Evolutionary conservation across 2,329 filamentous ascomycete genomes (phyloP), one percentile per base, ranked within the genome.

Genomic region (Fusarium floridanum): DNA sequence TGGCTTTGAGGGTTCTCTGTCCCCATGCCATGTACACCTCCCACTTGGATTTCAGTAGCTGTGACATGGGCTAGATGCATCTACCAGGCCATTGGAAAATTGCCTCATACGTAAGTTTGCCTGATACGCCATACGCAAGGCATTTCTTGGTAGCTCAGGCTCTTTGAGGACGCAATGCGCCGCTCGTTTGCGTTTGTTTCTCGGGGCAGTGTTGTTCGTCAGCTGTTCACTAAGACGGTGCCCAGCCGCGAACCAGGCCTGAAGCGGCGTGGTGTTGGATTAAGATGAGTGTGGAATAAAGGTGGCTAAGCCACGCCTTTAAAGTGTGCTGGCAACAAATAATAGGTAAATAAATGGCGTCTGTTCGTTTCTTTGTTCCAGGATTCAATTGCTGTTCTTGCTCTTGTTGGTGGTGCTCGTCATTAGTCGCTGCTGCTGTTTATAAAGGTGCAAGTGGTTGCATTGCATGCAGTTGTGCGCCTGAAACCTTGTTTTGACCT

Each of bases 291-390:
- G 27, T 34, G 36, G 39, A 53, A 68, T 55, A 55, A 59, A 43
- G 57, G 56, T 32, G 61, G 74, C 74, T 73, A 39, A 76, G 74
- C 71, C 74, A 67, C 74, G 56, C 50, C 41, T 63, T 59, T 55
- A 37, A 60, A 70, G 45, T 57, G 37, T 66, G 62, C 41, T 41
- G 37, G 70, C 37, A 45, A 55, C 64, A 69, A 76, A 66, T 29
- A 34, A 56, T 39, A 10, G 22, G n/a, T 39, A 50, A 62, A 29
- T 55, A 34, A 9, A 55, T 7, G 45, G 59, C 5, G n/a, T 32
- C 36, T 55, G 64, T 59, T 17, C 16, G 16, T 14, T 55, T 55
- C 50, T 14, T 32, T 55, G 27, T 34, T 20, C 27, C 14, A 20
- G 10, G 27, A n/a, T n/a, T 34, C 17, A 55, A 55, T 55, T 34